These are phyloP conservation scores for Cyberlindnera mycetangii DNA, from an alignment of 805 yeast genomes.

Conservation along the genomic window DNA sequence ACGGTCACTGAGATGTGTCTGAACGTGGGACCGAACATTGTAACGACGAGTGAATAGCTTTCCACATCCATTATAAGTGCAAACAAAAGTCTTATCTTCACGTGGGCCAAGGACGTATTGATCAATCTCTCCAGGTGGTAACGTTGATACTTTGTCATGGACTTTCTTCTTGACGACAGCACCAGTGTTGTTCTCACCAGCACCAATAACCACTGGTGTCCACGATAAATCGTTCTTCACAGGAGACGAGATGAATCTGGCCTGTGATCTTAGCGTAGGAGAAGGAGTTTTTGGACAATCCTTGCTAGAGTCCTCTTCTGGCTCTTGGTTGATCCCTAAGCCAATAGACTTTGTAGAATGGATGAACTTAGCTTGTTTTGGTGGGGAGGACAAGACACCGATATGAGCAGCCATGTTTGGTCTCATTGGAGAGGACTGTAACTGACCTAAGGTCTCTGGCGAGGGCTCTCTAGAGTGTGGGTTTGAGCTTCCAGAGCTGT, in stretches of 20 bases:
- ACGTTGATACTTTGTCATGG: slow-evolving; percentile 45
- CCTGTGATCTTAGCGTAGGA: slow-evolving; percentile 40
- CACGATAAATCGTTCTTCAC: slow-evolving; percentile 18
- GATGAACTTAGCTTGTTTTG: slow-evolving; percentile 13
- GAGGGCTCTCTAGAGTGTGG: slow-evolving; percentile 13
- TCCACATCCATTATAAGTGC: slow-evolving; percentile 75
- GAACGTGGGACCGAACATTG: slow-evolving; percentile 92
- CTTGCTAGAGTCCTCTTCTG: slow-evolving; percentile 32
- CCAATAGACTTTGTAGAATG: slow-evolving; percentile 15
- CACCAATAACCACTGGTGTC: slow-evolving; percentile 27
- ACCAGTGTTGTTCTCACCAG: slow-evolving; percentile 1
- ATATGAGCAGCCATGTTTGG: slow-evolving; percentile 1
- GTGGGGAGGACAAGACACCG: slow-evolving; percentile 10
- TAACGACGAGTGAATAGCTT: slow-evolving; percentile 85
- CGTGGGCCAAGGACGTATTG: slow-evolving; percentile 80
- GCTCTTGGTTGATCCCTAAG: slow-evolving; percentile 10
- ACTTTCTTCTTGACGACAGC: slow-evolving; percentile 22
- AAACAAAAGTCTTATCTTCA: slow-evolving; percentile 63
- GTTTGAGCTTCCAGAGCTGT: slow-evolving; percentile 5
- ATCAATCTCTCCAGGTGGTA: slow-evolving; percentile 90
- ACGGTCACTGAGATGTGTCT: slow-evolving; percentile 91
- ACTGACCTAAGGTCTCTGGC: slow-evolving; percentile 8
- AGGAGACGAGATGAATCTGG: slow-evolving; percentile 24
- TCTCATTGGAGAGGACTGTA: slow-evolving; percentile 12
- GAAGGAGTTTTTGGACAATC: slow-evolving; percentile 40